A percentile compares a stretch with the other conserved stretches of the same genome.
Evolutionary conservation across 495 filamentous ascomycete genomes (phyloP).

Genomic region (Neurospora tetrasperma): DNA sequence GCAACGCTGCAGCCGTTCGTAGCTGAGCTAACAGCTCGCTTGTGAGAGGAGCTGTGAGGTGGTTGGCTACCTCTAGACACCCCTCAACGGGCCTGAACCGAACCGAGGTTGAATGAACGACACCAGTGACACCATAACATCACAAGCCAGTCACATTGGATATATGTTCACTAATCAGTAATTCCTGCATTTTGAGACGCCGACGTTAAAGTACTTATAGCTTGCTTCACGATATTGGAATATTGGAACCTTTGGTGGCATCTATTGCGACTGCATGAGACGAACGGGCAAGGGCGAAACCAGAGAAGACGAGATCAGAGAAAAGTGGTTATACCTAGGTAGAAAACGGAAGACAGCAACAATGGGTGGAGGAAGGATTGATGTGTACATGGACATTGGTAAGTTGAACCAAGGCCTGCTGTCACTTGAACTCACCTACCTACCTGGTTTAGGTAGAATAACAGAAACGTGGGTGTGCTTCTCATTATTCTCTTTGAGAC

Average conservation of each 20-base stretch:
- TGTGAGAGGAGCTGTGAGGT: not conserved
- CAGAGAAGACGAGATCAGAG: not conserved
- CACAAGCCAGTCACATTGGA: not conserved
- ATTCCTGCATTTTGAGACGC: not conserved
- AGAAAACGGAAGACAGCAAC: not conserved
- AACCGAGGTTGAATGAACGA: not conserved
- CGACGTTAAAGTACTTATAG: not conserved
- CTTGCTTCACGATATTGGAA: not conserved
- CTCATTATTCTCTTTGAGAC: not conserved
- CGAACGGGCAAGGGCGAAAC: not conserved
- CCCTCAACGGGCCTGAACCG: not conserved
- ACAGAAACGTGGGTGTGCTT: not conserved
- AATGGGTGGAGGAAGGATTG: conserved; percentile 48
- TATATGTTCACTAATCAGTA: not conserved
- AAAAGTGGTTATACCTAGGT: not conserved
- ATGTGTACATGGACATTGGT: conserved; percentile 40
- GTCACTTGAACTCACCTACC: not conserved
- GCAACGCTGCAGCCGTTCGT: not conserved
- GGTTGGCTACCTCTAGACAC: not conserved
- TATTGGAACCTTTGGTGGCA: not conserved
- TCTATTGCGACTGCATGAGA: not conserved
- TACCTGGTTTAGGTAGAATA: not conserved
- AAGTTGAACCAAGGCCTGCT: not conserved
- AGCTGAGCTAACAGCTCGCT: not conserved
- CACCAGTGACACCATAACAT: not conserved